Percentiles rank a stretch among this genome's conserved stretches.
Evolutionary conservation across 1,284 basidiomycete genomes (phyloP).

Genomic region (Moesziomyces antarcticus): DNA sequence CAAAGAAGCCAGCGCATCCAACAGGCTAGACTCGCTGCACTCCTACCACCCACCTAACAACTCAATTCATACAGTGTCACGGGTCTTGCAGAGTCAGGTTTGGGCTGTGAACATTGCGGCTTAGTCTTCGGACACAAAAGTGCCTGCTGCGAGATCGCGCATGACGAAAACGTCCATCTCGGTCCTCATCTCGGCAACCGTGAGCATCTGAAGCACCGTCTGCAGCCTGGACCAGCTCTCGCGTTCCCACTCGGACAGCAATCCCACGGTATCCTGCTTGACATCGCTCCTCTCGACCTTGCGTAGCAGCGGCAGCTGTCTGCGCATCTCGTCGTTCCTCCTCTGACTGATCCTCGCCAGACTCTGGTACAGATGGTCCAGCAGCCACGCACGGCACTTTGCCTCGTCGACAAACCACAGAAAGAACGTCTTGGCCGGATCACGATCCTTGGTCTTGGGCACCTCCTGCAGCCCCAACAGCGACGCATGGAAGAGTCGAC

Average conservation of each 20-base stretch:
- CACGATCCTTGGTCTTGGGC: slow-evolving; percentile 63
- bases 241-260: slow-evolving; percentile 58
- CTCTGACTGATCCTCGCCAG: slow-evolving; percentile 51
- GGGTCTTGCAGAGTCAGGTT: too few species aligned
- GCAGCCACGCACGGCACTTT: slow-evolving; percentile 61
- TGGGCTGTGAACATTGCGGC: too few species aligned
- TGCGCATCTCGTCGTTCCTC: slow-evolving; percentile 55
- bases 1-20: too few species aligned
- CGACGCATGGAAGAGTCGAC: slow-evolving; percentile 72
- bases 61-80: too few species aligned
- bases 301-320: slow-evolving; percentile 46
- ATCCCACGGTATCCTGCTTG: slow-evolving; percentile 48
- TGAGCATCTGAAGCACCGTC: slow-evolving; percentile 38
- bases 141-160: slow-evolving; percentile 41
- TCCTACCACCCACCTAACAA: too few species aligned
- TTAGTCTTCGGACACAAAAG: slow-evolving; percentile 17
- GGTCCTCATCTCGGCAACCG: slow-evolving; percentile 52
- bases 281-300: slow-evolving; percentile 63
- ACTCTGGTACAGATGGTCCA: slow-evolving; percentile 63
- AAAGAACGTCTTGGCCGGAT: slow-evolving; percentile 64
- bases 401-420: slow-evolving; percentile 65
- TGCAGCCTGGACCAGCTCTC: slow-evolving; percentile 46
- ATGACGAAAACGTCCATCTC: slow-evolving; percentile 55
- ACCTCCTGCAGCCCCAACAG: slow-evolving; percentile 64
- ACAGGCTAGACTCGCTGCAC: too few species aligned